Evolutionary conservation across 495 filamentous ascomycete species (phyloP).

Genomic region (Podospora pseudoanserina): DNA sequence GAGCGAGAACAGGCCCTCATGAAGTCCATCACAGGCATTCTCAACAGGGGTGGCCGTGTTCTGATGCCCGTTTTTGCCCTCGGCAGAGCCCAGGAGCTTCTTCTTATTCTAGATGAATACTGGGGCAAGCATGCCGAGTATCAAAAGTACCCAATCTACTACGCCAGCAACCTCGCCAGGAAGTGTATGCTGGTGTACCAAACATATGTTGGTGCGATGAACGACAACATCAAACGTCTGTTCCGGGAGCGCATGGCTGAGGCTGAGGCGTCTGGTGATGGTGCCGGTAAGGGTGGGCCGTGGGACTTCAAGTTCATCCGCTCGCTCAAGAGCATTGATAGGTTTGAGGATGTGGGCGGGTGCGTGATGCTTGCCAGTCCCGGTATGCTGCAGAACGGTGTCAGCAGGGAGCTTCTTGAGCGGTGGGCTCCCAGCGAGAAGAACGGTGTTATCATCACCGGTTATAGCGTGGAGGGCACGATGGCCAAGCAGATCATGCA

Average conservation of each 20-base stretch:
- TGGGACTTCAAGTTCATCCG: conserved; percentile 96
- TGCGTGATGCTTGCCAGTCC: conserved; percentile 97
- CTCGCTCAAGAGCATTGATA: conserved; percentile 83
- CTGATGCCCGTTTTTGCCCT: conserved; percentile 95
- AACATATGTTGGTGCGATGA: conserved; percentile 96
- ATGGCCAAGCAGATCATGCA: conserved; percentile 95
- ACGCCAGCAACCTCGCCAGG: conserved; percentile 86
- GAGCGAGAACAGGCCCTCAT: conserved; percentile 90
- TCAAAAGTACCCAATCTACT: conserved; percentile 92
- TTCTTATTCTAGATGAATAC: conserved; percentile 95
- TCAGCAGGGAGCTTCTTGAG: conserved; percentile 86
- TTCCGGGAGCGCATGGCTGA: conserved; percentile 85
- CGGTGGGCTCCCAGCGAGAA: conserved; percentile 92
- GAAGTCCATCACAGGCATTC: conserved; percentile 85
- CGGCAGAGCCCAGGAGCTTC: conserved; percentile 85
- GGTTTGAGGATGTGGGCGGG: conserved; percentile 91
- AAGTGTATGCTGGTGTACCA: conserved; percentile 99
- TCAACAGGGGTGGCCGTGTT: conserved; percentile 87
- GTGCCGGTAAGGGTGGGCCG: conserved; percentile 72
- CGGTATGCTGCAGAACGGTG: conserved; percentile 96
- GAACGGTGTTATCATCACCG: conserved; percentile 95
- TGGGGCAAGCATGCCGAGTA: conserved; percentile 83
- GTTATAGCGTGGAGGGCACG: conserved; percentile 96
- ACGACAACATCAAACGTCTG: conserved; percentile 92
- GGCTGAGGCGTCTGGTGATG: conserved; percentile 68